Evolutionary conservation across 352 stramenopile species (phyloP).

Genomic region (Globisporangium radiosum): DNA sequence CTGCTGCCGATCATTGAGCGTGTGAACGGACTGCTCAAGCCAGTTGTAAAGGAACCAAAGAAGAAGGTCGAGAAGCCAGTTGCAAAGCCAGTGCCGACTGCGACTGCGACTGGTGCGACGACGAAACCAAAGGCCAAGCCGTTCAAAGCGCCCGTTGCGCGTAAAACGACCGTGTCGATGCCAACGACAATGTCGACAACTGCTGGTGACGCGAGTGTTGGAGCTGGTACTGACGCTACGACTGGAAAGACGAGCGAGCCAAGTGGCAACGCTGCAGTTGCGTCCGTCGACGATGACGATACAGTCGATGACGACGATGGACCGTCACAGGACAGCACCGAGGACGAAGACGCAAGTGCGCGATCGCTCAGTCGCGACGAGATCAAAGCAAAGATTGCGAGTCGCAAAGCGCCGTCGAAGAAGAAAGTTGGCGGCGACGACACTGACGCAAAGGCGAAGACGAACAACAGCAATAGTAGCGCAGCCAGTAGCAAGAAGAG

Average conservation of each 20-base stretch:
- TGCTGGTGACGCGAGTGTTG: not conserved
- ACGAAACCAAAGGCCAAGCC: slow-evolving; percentile 37
- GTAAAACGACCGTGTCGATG: slow-evolving; percentile 9
- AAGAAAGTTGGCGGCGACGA: slow-evolving; percentile 39
- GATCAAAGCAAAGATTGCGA: slow-evolving; percentile 72
- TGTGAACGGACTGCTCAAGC: slow-evolving; percentile 49
- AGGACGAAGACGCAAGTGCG: slow-evolving; percentile 25
- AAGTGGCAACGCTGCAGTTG: not conserved
- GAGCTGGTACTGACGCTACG: no score
- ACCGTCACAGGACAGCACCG: slow-evolving; percentile 8
- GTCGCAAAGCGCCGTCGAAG: slow-evolving; percentile 51
- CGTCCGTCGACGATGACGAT: slow-evolving; percentile 2
- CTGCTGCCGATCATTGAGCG: slow-evolving; percentile 46
- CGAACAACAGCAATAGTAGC: slow-evolving; percentile 25
- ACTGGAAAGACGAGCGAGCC: not conserved
- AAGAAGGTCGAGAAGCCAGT: slow-evolving; percentile 44
- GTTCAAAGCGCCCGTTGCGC: not conserved
- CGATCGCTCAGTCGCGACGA: slow-evolving; percentile 61
- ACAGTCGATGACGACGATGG: slow-evolving; percentile 10
- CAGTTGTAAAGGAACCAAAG: slow-evolving; percentile 12
- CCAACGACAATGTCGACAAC: not conserved
- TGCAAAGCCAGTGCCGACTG: not conserved
- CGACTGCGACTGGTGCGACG: not conserved
- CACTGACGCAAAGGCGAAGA: slow-evolving; percentile 17
- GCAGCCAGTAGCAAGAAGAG: slow-evolving; percentile 14